phyloP scores from a whole-genome alignment of 768 basidiomycete genomes.

The Rhizopogon vinicolor region DNA sequence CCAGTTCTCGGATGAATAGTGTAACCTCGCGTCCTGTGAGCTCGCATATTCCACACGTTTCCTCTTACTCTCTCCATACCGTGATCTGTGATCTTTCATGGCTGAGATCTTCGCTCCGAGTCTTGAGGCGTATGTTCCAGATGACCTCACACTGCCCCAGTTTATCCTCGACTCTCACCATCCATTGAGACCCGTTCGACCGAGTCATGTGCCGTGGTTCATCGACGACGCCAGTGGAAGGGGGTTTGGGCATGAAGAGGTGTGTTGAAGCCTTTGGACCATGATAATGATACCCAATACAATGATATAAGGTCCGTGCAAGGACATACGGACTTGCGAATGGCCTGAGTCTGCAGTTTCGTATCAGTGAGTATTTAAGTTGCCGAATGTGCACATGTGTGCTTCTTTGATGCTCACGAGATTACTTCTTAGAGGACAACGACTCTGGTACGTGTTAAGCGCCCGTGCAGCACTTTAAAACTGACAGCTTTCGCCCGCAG shows the following conservation, averaged over 20 bases:
- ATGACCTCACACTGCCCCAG: constrained; percentile 61
- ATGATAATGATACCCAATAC: neutral
- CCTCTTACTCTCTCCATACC: neutral
- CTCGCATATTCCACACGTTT: neutral
- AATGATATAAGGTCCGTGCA: constrained; percentile 26
- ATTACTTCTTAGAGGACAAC: constrained; percentile 31
- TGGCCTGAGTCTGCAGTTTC: constrained; percentile 42
- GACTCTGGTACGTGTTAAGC: constrained; percentile 45
- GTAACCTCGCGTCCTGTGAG: neutral
- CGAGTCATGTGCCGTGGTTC: constrained; percentile 46
- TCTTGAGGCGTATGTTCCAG: constrained; percentile 44
- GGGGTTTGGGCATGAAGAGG: constrained; percentile 42
- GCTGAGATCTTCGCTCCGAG: constrained; percentile 22
- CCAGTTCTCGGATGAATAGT: neutral
- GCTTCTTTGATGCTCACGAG: constrained; percentile 2
- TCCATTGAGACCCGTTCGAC: constrained; percentile 41
- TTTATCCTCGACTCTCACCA: constrained; percentile 51
- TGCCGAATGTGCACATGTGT: neutral
- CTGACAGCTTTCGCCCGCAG: constrained; percentile 25
- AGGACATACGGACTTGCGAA: constrained; percentile 53
- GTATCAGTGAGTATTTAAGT: constrained; percentile 34
- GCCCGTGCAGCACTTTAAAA: neutral
- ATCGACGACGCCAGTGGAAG: constrained; percentile 54
- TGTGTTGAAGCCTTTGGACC: constrained; percentile 15
- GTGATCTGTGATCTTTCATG: constrained; percentile 4